phyloP scores from a whole-genome alignment of 805 yeast genomes.

The Blastobotrys parvus region DNA sequence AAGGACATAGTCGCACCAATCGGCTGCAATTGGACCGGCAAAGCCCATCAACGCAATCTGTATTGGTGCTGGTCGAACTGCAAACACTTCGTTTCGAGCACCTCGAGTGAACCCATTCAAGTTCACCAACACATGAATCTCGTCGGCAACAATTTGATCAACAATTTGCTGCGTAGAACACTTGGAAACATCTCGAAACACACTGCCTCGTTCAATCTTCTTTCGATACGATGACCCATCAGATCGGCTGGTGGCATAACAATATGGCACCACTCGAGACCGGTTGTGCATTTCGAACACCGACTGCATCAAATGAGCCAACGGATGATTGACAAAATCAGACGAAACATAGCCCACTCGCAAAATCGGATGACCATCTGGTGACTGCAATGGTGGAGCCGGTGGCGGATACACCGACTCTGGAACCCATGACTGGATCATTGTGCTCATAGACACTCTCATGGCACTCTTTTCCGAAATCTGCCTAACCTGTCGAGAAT shows the following conservation, averaged over 20 bases:
- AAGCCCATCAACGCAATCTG: constrained; percentile 28
- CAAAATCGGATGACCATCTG: constrained; percentile 2
- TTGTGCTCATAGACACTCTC: constrained; percentile 19
- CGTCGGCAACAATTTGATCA: constrained; percentile 22
- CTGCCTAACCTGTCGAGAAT: constrained; percentile 17
- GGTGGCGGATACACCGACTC: constrained; percentile 25
- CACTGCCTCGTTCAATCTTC: constrained; percentile 21
- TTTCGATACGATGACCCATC: constrained; percentile 23
- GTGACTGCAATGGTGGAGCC: constrained; percentile 16
- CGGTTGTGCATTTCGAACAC: constrained; percentile 27
- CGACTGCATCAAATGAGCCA: constrained; percentile 29
- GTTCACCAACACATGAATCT: constrained; percentile 26
- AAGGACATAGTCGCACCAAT: constrained; percentile 26
- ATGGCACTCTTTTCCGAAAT: constrained; percentile 23
- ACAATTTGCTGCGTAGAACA: constrained; percentile 21
- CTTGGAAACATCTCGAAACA: constrained; percentile 21
- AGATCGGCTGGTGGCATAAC: constrained; percentile 24
- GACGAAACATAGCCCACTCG: constrained; percentile 28
- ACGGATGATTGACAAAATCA: constrained; percentile 28
- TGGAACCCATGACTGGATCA: constrained; percentile 24
- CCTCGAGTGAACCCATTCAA: constrained; percentile 30
- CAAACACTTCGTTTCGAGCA: constrained; percentile 28
- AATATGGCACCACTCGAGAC: constrained; percentile 18
- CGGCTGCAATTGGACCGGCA: constrained; percentile 27
- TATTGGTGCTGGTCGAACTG: constrained; percentile 27